A percentile compares a stretch with the other conserved stretches of the same genome.
Conservation (phyloP, 495 filamentous ascomycete species). For the Lineolata rhizophorae region DNA sequence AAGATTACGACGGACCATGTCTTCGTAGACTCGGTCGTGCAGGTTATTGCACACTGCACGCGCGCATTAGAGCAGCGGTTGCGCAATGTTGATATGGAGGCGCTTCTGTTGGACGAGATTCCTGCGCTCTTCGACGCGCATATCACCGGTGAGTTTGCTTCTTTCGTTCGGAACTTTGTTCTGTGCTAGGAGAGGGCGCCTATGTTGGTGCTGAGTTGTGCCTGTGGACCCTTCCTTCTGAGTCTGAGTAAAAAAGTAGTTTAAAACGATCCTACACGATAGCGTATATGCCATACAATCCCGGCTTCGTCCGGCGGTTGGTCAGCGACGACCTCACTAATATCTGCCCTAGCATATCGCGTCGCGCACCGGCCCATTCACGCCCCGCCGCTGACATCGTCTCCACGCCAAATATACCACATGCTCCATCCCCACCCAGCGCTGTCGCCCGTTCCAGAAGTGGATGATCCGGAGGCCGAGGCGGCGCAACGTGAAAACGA, state of each 20-base stretch:
- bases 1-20: constrained; percentile 77
- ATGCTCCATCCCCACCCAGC: constrained; percentile 59
- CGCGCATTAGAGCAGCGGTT: constrained; percentile 67
- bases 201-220: too few relatives aligned
- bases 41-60: constrained; percentile 77
- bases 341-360: constrained; percentile 16
- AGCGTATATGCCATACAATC: too few relatives aligned
- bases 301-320: too few relatives aligned
- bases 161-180: background rate
- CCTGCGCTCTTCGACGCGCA: constrained; percentile 65
- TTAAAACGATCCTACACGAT: too few relatives aligned
- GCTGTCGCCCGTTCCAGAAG: constrained; percentile 50
- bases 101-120: constrained; percentile 70
- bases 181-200: too few relatives aligned
- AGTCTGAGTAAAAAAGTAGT: too few relatives aligned
- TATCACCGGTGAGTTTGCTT: constrained; percentile 39
- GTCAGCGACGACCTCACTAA: too few relatives aligned
- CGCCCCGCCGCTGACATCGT: constrained; percentile 32
- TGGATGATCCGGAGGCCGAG: constrained; percentile 24
- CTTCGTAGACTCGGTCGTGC: constrained; percentile 69
- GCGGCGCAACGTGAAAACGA: constrained; percentile 53
- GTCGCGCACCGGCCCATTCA: constrained; percentile 23
- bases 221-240: too few relatives aligned
- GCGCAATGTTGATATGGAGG: constrained; percentile 59
- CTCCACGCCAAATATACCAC: constrained; percentile 56